Percentiles rank a stretch among this genome's conserved stretches.
Evolutionary conservation across 1,139 yeast genomes (phyloP).

Genomic region (Meyerozyma carpophila): DNA sequence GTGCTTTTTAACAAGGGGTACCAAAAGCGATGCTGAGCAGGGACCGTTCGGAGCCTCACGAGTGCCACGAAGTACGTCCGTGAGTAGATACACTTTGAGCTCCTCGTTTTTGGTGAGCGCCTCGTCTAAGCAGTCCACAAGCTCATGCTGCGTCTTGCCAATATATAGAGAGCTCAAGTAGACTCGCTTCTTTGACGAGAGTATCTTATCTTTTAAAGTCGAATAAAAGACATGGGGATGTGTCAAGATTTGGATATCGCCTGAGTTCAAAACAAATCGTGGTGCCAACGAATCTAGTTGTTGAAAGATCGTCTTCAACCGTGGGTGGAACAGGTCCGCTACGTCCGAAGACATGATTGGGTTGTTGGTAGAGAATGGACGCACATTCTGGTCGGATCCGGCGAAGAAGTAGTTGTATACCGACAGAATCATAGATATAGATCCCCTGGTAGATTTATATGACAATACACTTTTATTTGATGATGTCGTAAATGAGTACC

Average conservation of each 20-base stretch:
- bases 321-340: slow-evolving; percentile 39
- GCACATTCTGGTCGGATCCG: slow-evolving; percentile 5
- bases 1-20: slow-evolving; percentile 16
- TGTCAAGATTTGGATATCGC: slow-evolving; percentile 57
- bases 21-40: slow-evolving; percentile 73
- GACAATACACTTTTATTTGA: background rate
- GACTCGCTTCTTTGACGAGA: slow-evolving; percentile 51
- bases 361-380: slow-evolving; percentile 26
- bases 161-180: slow-evolving; percentile 83
- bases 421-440: slow-evolving; percentile 5
- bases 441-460: background rate
- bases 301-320: slow-evolving; percentile 42
- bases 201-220: slow-evolving; percentile 51
- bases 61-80: slow-evolving; percentile 91
- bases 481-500: background rate
- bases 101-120: slow-evolving; percentile 58
- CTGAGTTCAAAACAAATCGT: slow-evolving; percentile 54
- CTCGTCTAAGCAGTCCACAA: slow-evolving; percentile 51
- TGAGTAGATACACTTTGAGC: slow-evolving; percentile 64
- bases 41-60: slow-evolving; percentile 73
- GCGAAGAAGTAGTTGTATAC: slow-evolving; percentile 11
- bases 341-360: slow-evolving; percentile 13
- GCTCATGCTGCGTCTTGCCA: slow-evolving; percentile 77
- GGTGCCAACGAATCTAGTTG: slow-evolving; percentile 69
- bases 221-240: slow-evolving; percentile 69